Base-by-base conservation (phyloP, 2,329 filamentous ascomycete genomes). In the Apiospora phragmitis region DNA sequence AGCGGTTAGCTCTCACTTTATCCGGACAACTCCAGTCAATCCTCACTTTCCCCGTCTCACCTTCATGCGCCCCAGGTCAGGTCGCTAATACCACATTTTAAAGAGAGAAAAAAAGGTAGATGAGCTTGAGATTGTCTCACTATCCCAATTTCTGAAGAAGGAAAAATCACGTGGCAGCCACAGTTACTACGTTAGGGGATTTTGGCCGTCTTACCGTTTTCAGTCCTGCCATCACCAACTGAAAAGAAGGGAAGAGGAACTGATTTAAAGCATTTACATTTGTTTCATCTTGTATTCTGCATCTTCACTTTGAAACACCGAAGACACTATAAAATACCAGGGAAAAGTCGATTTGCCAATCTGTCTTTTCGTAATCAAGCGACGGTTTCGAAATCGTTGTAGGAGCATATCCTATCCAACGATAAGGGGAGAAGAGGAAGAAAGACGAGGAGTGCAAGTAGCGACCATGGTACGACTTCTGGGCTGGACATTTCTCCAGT, bases 241-340 rank as follows among this genome's bases (percentile, higher is more conserved):
- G 55, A 55, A 55, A 14, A 38, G 18, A 38, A n/a, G 29, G 8
- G 29, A 59, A 59, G 29, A 12, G 29, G 24, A 12, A 59, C 21
- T 26, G 26, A 11, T 3, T 29, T 62, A 14, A 24, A 62, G 21
- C 55, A 38, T 62, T 38, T 38, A 18, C 32, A 62, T 38, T 62
- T 62, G 55, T 62, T 62, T 62, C 55, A 62, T 62, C 55, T 38
- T 38, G n/a, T 62, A 62, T 35, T 62, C 32, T 62, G 11, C 55
- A 7, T 62, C 32, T 62, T 62, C 32, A n/a, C 9, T 38, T 62
- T 38, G 32, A 38, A 62, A 62, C 29, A 38, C 9, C 55, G 9
- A 38, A 32, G 11, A n/a, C 32, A n/a, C 9, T n/a, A 24, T 32
- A n/a, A n/a, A n/a, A n/a, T 21, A n/a, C 29, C n/a, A 7, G 32